Base-by-base conservation (phyloP, 257 asterid genomes). In the Gardenia jasminoides region DNA sequence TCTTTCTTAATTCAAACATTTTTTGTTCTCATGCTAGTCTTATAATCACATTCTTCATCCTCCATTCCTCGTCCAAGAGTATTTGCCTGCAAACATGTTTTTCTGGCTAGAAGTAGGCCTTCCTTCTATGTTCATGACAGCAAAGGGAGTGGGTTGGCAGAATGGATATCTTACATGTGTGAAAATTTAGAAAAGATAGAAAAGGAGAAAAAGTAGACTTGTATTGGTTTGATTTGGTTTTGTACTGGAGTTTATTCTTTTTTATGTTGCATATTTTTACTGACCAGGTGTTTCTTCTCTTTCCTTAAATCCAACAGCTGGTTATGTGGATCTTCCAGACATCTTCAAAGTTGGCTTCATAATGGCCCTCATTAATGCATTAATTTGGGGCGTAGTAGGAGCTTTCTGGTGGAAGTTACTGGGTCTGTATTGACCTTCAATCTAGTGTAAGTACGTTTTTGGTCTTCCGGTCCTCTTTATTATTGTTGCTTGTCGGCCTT, bases 391-490 rank as follows among this genome's bases (percentile, higher is more conserved):
- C 44, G 86, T 86, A 1, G 92, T 88, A 0, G 98, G 99, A 47
- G 82, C 89, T 56, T 83, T 94, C 78, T 94, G 98, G 98, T 94
- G 98, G 98, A 94, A 94, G 85, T 92, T 94, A 83, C 84, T 94
- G 92, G 98, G 98, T 61, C 90, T 94, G 30, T 94, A 90, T 79
- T 94, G 85, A 83, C 61, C 70, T 80, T 68, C 56, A 56, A 47
- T 79, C 79, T 68, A 46, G 48, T 81, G 81, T 33, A 82, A 84
- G 87, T 78, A 84, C 75, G 52, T 20, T 67, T 85, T 81, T 64
- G 2, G 19, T 64, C 30, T 82, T 80, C 76, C 65, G 43, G 59
- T 80, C 31, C 70, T n/a, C 36, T 64, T 28, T 47, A n/a, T 39
- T 43, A 44, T 52, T 77, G 81, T 39, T 50, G 19, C 64, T 74